Evolutionary conservation across 805 yeast genomes (phyloP).

Genomic region (Ogataea degrootiae): DNA sequence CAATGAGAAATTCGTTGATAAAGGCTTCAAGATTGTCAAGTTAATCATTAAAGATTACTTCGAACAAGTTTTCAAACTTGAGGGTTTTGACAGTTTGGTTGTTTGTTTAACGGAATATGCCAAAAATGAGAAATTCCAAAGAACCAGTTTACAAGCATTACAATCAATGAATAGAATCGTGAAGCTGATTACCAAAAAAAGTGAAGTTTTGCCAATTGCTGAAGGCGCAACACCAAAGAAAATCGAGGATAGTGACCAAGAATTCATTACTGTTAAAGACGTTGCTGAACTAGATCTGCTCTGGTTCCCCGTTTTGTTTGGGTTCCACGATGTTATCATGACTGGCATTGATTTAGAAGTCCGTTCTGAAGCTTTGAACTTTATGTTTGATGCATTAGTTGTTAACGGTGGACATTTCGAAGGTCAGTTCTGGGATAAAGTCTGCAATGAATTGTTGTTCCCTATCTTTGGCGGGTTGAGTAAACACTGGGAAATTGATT

Average conservation of each 20-base stretch:
- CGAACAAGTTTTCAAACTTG: conserved; percentile 62
- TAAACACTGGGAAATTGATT: conserved; percentile 67
- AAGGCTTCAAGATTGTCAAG: conserved; percentile 59
- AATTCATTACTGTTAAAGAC: conserved; percentile 42
- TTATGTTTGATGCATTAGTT: conserved; percentile 74
- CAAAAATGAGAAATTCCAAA: conserved; percentile 79
- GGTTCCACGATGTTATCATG: conserved; percentile 87
- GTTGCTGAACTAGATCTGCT: conserved; percentile 20
- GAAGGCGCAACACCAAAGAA: too few relatives aligned
- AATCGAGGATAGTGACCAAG: conserved; percentile 4
- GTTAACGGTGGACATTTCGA: conserved; percentile 77
- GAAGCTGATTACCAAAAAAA: conserved; percentile 48
- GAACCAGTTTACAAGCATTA: conserved; percentile 72
- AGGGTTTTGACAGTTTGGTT: conserved; percentile 62
- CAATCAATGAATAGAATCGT: conserved; percentile 65
- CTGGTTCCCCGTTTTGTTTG: conserved; percentile 84
- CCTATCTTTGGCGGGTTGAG: conserved; percentile 85
- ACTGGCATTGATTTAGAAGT: conserved; percentile 92
- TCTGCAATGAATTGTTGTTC: conserved; percentile 74
- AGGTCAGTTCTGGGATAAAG: conserved; percentile 72
- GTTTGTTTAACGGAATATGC: conserved; percentile 74
- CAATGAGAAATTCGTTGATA: conserved; percentile 54
- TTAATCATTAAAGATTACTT: conserved; percentile 59
- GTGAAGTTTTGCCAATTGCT: conserved; percentile 6
- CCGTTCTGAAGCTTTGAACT: conserved; percentile 79